Evolutionary conservation across 2,329 filamentous ascomycete genomes (phyloP), one percentile per base, ranked within the genome.

Genomic region (Diaporthe citri): DNA sequence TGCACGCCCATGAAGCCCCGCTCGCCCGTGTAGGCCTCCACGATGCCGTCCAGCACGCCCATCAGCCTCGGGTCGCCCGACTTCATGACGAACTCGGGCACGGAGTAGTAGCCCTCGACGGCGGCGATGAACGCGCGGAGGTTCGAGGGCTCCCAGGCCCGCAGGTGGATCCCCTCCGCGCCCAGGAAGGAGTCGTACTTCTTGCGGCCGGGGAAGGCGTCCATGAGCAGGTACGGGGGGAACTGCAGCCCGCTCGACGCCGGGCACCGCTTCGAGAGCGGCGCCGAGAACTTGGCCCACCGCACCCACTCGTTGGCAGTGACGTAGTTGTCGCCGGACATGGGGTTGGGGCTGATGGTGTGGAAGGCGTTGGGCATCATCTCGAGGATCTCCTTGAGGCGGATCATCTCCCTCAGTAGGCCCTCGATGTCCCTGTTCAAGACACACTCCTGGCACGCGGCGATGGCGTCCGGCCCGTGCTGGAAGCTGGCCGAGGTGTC

Each of bases 1-100:
- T 90, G 88, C 0, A 86, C 87, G 7, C 88, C 88, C 88, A 90
- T 89, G 78, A 90, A 90, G 0, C 88, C 88, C 28, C 88, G 83
- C 77, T 90, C 88, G 0, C 88, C 88, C 0, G 87, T 87, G 76
- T 90, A 90, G 0, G 88, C 87, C 77, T 90, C 88, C 1, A 90
- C 84, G 3, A 90, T 89, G 0, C 88, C 88, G 74, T 90, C 88
- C 1, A 90, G 76, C 0, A 90, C 87, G 4, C 88, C 88, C 79
- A 88, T 87, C 0, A 90, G 81, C 15, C 87, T 82, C 0, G 85
- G 83, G 70, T 90, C 88, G 0, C 85, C 86, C 0, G 87, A 89
- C 57, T 85, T 78, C n/a, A 84, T 82, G 20, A 90, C 88, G 64
- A 88, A 90, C 56, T 89, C 87, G 4, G 88, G 88, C 20, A 90